These are phyloP conservation scores for Stereum hirsutum DNA, from an alignment of 1,284 basidiomycete genomes.

Conservation along the genomic window DNA sequence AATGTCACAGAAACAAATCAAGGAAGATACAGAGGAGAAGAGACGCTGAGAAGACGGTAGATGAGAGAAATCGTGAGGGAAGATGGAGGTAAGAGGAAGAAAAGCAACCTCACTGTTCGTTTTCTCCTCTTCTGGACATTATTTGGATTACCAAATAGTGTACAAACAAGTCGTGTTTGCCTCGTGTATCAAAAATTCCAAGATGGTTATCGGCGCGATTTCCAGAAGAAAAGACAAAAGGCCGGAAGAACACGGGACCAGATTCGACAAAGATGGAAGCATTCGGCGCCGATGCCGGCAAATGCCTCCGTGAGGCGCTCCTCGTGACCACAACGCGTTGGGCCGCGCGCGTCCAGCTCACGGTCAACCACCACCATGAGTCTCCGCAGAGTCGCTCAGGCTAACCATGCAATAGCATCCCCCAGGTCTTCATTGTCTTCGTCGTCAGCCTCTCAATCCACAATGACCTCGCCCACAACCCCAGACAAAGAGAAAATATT, in stretches of 20 bases:
- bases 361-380: slow-evolving; percentile 9
- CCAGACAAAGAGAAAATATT: slow-evolving; percentile 5
- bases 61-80: slow-evolving; percentile 12
- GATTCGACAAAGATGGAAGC: neutral
- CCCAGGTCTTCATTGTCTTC: slow-evolving; percentile 4
- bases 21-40: slow-evolving; percentile 5
- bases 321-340: neutral
- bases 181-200: slow-evolving; percentile 10
- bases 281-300: neutral
- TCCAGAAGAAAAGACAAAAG: slow-evolving; percentile 9
- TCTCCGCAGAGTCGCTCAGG: slow-evolving; percentile 23
- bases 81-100: slow-evolving; percentile 7
- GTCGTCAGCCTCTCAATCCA: neutral
- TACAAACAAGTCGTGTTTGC: slow-evolving; percentile 11
- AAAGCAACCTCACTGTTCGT: slow-evolving; percentile 13
- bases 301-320: neutral
- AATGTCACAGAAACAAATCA: too few species aligned
- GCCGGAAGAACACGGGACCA: neutral
- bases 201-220: too few species aligned
- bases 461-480: slow-evolving; percentile 15
- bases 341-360: neutral
- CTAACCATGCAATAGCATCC: slow-evolving; percentile 14
- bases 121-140: slow-evolving; percentile 7
- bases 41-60: slow-evolving; percentile 6
- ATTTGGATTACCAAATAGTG: slow-evolving; percentile 12